Evolutionary conservation across 164 flowering plant genomes (phyloP).

Genomic region (Magnolia kwangsiensis): DNA sequence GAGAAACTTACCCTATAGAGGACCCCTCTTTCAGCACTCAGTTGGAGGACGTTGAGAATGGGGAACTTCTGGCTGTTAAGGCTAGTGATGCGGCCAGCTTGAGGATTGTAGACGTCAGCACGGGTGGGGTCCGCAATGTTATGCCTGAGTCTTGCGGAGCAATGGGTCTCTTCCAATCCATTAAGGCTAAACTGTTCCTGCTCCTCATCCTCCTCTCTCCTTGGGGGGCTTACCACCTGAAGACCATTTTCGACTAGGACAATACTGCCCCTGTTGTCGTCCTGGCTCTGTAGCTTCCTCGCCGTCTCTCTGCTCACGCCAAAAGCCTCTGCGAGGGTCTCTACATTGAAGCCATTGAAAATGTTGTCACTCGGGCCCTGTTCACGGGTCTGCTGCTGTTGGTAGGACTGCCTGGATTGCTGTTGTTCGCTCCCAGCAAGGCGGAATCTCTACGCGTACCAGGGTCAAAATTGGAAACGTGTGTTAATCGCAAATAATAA

Average conservation of each 20-base stretch:
- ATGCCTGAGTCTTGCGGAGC: slow-evolving; percentile 42
- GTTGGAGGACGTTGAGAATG: slow-evolving; percentile 35
- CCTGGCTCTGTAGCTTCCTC: slow-evolving; percentile 16
- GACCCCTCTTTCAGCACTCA: slow-evolving; percentile 55
- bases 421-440: slow-evolving; percentile 27
- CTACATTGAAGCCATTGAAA: slow-evolving; percentile 29
- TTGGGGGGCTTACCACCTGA: slow-evolving; percentile 25
- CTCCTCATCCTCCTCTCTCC: slow-evolving; percentile 6
- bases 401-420: not conserved
- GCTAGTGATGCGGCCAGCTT: slow-evolving; percentile 46
- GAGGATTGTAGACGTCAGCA: slow-evolving; percentile 50
- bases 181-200: slow-evolving; percentile 21
- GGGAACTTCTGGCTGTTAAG: slow-evolving; percentile 61
- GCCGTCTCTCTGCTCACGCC: slow-evolving; percentile 28
- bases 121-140: slow-evolving; percentile 47
- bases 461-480: too few species aligned
- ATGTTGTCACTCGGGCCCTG: slow-evolving; percentile 22
- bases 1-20: slow-evolving; percentile 43
- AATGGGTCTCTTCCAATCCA: slow-evolving; percentile 64
- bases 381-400: not conserved
- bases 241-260: slow-evolving; percentile 17
- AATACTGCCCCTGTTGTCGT: slow-evolving; percentile 20
- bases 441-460: slow-evolving; percentile 26
- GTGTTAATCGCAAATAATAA: too few species aligned
- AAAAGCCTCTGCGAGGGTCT: slow-evolving; percentile 25